Base-by-base conservation (phyloP, 140 eudicot genomes). In the Flaveria floridana region DNA sequence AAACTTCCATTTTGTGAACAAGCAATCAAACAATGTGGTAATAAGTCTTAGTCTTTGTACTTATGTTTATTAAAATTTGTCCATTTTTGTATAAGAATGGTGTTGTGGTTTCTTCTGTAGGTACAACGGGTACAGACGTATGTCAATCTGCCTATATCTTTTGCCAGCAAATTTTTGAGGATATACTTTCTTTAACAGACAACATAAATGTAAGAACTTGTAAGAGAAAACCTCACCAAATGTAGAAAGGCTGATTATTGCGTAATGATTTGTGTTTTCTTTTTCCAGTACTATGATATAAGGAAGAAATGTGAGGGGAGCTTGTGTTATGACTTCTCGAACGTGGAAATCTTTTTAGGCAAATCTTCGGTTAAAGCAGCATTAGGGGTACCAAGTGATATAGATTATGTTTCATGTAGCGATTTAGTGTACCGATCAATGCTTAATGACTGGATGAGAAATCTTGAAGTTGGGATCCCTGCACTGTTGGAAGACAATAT, bases 381-480 rank as follows among this genome's bases (percentile, higher is more conserved):
- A 8, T 86, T 91, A 62, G 90, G 91, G 14, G 90, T 91, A 51
- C 84, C 84, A 5, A 86, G 84, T 30, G 65, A 80, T 66, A 76
- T 88, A 42, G 82, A 85, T 1, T 91, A 82, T 23, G 96, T 87
- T 3, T 86, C 97, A 8, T 92, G 97, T 76, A 89, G 93, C 67
- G 34, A 78, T 7, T 25, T 69, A 13, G 97, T 92, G 56, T 81
- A 89, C 76, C 71, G 73, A 41, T 94, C 95, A n/a, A 84, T 92
- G 96, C 68, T 76, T 28, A 59, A 59, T 3, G 97, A 92, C 56
- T 89, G 96, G 97, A 87, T 92, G 97, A 85, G 81, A 78, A 89
- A 91, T 79, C 95, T 89, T 71, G 97, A 84, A 75, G 87, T 85
- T 30, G 97, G 88, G 64, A 91, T 91, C 79, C 97, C 97, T 12